These are phyloP conservation scores for Talaromyces ruber DNA, from an alignment of 495 filamentous ascomycete genomes.

Conservation along the genomic window DNA sequence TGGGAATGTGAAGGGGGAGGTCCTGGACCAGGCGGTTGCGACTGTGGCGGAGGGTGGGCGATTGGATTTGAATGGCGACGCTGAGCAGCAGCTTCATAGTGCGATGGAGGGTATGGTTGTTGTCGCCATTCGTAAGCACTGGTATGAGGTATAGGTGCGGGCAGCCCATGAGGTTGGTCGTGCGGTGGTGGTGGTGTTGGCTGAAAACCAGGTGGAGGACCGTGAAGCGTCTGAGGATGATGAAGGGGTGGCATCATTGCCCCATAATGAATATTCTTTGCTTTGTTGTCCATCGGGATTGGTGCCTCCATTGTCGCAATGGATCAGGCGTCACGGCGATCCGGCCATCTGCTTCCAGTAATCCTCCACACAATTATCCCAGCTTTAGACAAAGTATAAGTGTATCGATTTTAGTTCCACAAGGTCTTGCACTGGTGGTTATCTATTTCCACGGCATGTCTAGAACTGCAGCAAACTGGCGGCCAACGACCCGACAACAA, in stretches of 20 bases:
- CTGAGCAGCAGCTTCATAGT: conserved; percentile 21
- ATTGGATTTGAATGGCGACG: conserved; percentile 22
- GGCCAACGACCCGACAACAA: background rate
- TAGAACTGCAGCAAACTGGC: background rate
- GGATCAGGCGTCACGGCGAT: background rate
- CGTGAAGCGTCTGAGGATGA: conserved; percentile 7
- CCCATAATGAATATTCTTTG: conserved; percentile 4
- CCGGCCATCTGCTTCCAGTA: conserved; percentile 5
- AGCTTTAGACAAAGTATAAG: background rate
- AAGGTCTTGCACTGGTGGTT: background rate
- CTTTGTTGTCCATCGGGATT: conserved; percentile 6
- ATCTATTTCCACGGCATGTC: background rate
- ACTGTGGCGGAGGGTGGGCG: conserved; percentile 1
- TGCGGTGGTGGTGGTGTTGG: conserved; percentile 22
- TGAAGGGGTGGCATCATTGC: background rate
- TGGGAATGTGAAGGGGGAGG: conserved; percentile 17
- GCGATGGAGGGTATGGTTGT: conserved; percentile 19
- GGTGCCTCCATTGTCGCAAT: conserved; percentile 9
- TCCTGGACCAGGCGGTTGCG: conserved; percentile 15
- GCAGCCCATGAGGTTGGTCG: conserved; percentile 15
- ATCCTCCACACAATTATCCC: background rate
- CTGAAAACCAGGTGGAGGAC: conserved; percentile 19
- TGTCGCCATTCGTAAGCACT: conserved; percentile 26
- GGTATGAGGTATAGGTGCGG: conserved; percentile 1
- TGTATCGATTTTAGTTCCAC: background rate